Percentiles rank a stretch among this genome's conserved stretches.
These are phyloP conservation scores for Myochromella boudieri DNA, from an alignment of 768 basidiomycete genomes.

Conservation along the genomic window DNA sequence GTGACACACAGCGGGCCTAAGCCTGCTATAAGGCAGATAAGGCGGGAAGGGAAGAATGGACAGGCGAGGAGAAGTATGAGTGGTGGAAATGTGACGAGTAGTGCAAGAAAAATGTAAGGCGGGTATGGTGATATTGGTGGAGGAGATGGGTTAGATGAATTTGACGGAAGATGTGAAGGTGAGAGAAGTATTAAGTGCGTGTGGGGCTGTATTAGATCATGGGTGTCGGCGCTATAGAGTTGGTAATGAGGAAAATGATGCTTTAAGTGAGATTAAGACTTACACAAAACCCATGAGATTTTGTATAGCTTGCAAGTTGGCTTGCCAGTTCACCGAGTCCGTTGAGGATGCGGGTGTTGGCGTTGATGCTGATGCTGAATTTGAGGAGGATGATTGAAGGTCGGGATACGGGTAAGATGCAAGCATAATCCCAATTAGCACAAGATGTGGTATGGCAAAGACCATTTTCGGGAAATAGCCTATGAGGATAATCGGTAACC, in stretches of 20 bases:
- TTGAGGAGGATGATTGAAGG: conserved; percentile 15
- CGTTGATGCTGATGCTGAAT: conserved; percentile 17
- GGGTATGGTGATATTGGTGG: conserved; percentile 46
- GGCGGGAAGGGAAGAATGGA: conserved; percentile 47
- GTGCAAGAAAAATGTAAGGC: conserved; percentile 47
- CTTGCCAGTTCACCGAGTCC: conserved; percentile 77
- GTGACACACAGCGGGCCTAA: conserved; percentile 14
- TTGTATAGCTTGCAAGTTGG: conserved; percentile 87
- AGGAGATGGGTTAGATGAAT: conserved; percentile 17
- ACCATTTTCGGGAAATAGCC: conserved; percentile 77
- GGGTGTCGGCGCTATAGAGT: conserved; percentile 53
- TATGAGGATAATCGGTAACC: conserved; percentile 24
- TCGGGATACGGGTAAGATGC: conserved; percentile 45
- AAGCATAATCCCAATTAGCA: conserved; percentile 65
- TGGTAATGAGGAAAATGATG: not conserved
- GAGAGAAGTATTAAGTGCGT: conserved; percentile 50
- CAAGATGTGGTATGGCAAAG: conserved; percentile 66
- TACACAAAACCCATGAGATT: conserved; percentile 87
- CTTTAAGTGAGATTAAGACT: conserved; percentile 22
- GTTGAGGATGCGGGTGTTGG: conserved; percentile 36
- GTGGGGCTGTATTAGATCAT: conserved; percentile 54
- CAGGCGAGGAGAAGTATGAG: conserved; percentile 46
- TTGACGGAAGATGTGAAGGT: conserved; percentile 31
- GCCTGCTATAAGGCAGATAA: conserved; percentile 41
- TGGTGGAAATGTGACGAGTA: conserved; percentile 49